Evolutionary conservation across 257 asterid genomes (phyloP).

Genomic region (Fraxinus cuspidata): DNA sequence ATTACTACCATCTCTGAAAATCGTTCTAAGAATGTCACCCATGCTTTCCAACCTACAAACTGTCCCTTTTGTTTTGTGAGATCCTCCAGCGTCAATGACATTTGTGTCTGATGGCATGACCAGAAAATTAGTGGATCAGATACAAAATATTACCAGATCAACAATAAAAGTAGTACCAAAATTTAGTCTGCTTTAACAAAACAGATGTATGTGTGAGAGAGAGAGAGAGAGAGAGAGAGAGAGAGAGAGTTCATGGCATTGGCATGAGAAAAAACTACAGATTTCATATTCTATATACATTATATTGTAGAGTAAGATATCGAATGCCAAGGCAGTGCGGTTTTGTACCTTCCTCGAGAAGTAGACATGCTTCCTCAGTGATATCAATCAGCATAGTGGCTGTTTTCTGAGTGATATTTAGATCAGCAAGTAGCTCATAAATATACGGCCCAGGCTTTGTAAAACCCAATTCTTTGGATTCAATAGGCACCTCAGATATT

Average conservation of each 20-base stretch:
- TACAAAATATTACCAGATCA: neutral
- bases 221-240: neutral
- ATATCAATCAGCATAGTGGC: conserved; percentile 71
- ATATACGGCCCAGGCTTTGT: conserved; percentile 92
- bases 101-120: conserved; percentile 53
- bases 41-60: conserved; percentile 75
- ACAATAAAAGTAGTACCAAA: neutral
- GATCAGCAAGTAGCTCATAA: conserved; percentile 84
- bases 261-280: neutral
- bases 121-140: conserved; percentile 17
- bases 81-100: conserved; percentile 54
- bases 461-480: conserved; percentile 85
- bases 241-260: neutral
- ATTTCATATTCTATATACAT: conserved; percentile 13
- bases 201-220: neutral
- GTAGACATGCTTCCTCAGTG: conserved; percentile 72
- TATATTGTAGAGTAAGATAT: conserved; percentile 23
- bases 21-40: conserved; percentile 72
- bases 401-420: conserved; percentile 68
- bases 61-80: conserved; percentile 57
- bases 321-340: conserved; percentile 24
- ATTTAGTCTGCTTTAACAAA: conserved; percentile 5
- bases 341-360: conserved; percentile 89
- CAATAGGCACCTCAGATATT: conserved; percentile 81
- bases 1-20: conserved; percentile 63